These are phyloP conservation scores for Verruconis gallopava DNA, from an alignment of 2,329 filamentous ascomycete genomes.

Conservation along the genomic window DNA sequence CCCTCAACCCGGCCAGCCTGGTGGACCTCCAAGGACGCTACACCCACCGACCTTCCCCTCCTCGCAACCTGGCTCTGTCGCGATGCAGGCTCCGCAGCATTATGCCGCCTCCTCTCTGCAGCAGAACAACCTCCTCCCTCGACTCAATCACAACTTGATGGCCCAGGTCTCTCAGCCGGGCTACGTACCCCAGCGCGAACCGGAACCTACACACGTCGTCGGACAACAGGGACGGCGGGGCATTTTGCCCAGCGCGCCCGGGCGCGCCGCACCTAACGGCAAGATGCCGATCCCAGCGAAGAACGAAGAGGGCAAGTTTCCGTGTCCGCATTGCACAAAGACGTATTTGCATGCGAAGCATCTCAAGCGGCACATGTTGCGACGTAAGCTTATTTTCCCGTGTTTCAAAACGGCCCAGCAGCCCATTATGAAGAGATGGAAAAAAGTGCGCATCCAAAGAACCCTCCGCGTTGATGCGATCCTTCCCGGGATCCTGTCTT, in stretches of 20 bases:
- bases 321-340: slow-evolving; percentile 95
- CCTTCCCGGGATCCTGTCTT: too few species aligned
- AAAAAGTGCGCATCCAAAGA: slow-evolving; percentile 1
- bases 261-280: slow-evolving; percentile 64
- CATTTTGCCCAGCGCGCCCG: slow-evolving; percentile 81
- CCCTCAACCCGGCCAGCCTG: slow-evolving; percentile 1
- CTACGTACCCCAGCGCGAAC: slow-evolving; percentile 17
- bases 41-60: slow-evolving; percentile 1
- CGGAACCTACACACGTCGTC: slow-evolving; percentile 75
- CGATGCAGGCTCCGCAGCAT: neutral
- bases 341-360: slow-evolving; percentile 97
- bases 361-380: slow-evolving; percentile 84
- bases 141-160: slow-evolving; percentile 2
- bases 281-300: slow-evolving; percentile 86
- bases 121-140: neutral
- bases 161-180: neutral
- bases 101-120: neutral
- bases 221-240: slow-evolving; percentile 87
- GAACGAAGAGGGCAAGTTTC: slow-evolving; percentile 95
- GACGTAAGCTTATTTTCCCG: too few species aligned
- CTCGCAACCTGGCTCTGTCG: slow-evolving; percentile 3
- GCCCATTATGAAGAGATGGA: neutral
- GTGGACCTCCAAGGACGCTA: neutral
- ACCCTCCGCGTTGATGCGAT: too few species aligned
- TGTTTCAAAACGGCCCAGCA: too few species aligned